These are phyloP conservation scores for Lodderomyces beijingensis DNA, from an alignment of 1,139 yeast species.

Conservation along the genomic window DNA sequence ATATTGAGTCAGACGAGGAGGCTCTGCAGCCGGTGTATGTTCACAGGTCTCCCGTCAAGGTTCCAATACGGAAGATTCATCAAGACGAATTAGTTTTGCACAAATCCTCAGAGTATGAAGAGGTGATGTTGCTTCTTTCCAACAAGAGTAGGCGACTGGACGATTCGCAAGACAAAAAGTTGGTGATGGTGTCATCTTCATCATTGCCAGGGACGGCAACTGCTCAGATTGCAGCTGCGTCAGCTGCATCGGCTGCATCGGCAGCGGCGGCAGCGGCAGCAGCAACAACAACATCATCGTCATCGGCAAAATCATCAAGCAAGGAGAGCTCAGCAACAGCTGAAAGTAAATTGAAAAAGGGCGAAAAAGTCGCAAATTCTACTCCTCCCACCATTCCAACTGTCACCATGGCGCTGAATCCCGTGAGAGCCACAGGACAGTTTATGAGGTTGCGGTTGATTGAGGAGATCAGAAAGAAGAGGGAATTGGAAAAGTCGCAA, in stretches of 20 bases:
- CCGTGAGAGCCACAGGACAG: constrained; percentile 35
- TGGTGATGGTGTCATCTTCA: constrained; percentile 36
- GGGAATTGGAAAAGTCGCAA: constrained; percentile 41
- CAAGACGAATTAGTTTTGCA: constrained; percentile 51
- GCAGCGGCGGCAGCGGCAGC: constrained; percentile 20
- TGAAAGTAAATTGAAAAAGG: too few species aligned
- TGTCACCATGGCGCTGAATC: constrained; percentile 13
- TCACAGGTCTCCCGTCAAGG: constrained; percentile 48
- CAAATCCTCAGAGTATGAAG: constrained; percentile 85
- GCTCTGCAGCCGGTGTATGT: constrained; percentile 29
- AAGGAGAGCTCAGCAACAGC: constrained; percentile 19
- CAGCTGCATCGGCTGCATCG: constrained; percentile 15
- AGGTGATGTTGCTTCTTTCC: constrained; percentile 62
- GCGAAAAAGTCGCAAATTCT: constrained; percentile 17
- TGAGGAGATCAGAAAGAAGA: constrained; percentile 44
- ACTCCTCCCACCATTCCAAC: constrained; percentile 14
- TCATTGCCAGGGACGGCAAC: constrained; percentile 20
- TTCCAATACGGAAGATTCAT: constrained; percentile 40
- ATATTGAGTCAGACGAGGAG: constrained; percentile 26
- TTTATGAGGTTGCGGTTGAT: constrained; percentile 46
- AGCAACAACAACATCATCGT: constrained; percentile 21
- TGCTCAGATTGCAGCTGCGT: constrained; percentile 14
- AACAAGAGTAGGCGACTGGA: constrained; percentile 38
- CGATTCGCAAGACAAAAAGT: constrained; percentile 35
- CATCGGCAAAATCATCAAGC: constrained; percentile 15